These are phyloP conservation scores for Vitis amurensis DNA, from an alignment of 164 flowering plant species.

Conservation along the genomic window DNA sequence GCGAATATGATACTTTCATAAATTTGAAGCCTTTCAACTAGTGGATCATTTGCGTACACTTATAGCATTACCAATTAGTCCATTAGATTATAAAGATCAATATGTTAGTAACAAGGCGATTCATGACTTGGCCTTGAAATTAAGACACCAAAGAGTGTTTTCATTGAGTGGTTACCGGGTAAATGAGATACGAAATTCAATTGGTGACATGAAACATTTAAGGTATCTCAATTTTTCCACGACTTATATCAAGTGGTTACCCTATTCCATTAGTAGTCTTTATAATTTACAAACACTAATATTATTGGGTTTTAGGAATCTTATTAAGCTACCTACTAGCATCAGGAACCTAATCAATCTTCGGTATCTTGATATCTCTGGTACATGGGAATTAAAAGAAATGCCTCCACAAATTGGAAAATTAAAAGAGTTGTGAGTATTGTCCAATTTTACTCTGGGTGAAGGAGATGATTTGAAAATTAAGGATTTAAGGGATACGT, in stretches of 20 bases:
- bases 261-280: background rate
- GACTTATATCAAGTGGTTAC: background rate
- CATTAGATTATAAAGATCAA: too few relatives aligned
- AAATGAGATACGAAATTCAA: background rate
- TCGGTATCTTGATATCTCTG: background rate
- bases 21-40: background rate
- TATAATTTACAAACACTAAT: background rate
- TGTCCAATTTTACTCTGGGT: background rate
- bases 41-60: background rate
- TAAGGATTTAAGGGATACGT: background rate
- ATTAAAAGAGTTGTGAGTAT: background rate
- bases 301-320: background rate
- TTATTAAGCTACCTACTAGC: background rate
- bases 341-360: background rate
- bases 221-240: conserved; percentile 6
- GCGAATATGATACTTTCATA: background rate
- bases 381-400: too few relatives aligned
- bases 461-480: background rate
- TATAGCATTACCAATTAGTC: too few relatives aligned
- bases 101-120: too few relatives aligned
- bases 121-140: too few relatives aligned
- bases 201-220: conserved; percentile 7
- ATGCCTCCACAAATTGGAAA: background rate
- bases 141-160: too few relatives aligned
- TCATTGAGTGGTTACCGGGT: too few relatives aligned